These are phyloP conservation scores for Globisporangium cylindrosporum DNA, from an alignment of 352 stramenopile genomes.

Conservation along the genomic window DNA sequence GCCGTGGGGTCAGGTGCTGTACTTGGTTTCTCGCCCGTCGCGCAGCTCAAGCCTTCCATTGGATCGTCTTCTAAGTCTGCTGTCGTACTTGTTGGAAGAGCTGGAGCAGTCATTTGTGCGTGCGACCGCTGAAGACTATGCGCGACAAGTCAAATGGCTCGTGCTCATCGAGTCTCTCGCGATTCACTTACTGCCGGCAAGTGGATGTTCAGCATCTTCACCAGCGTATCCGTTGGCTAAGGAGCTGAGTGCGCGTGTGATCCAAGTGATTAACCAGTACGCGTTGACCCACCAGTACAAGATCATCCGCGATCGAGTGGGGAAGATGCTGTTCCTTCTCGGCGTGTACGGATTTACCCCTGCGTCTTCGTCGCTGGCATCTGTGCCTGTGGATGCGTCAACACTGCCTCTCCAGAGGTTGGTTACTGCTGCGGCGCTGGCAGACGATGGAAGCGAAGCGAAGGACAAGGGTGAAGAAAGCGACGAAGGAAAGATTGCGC, in stretches of 20 bases:
- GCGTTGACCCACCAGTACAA: constrained; percentile 72
- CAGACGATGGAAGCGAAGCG: background rate
- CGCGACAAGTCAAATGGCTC: constrained; percentile 75
- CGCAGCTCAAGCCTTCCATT: constrained; percentile 17
- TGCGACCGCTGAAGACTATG: constrained; percentile 62
- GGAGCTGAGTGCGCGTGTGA: constrained; percentile 27
- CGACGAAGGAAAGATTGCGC: constrained; percentile 17
- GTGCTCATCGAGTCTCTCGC: constrained; percentile 48
- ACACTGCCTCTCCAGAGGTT: constrained; percentile 15
- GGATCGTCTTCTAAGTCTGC: constrained; percentile 21
- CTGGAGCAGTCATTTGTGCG: constrained; percentile 56
- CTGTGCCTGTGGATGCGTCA: constrained; percentile 11
- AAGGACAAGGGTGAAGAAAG: constrained; percentile 12
- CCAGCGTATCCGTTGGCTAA: constrained; percentile 15
- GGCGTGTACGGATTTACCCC: constrained; percentile 18
- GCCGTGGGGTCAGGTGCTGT: constrained; percentile 59
- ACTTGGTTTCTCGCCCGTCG: constrained; percentile 39
- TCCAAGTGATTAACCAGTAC: constrained; percentile 44
- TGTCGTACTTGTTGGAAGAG: constrained; percentile 41
- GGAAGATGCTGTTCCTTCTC: constrained; percentile 59
- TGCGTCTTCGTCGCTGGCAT: constrained; percentile 1
- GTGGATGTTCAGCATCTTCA: constrained; percentile 4
- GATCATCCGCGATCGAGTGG: constrained; percentile 69
- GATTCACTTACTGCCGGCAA: constrained; percentile 40
- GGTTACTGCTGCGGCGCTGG: constrained; percentile 13